These are phyloP conservation scores for Yamadazyma pseudoaaseri DNA, from an alignment of 1,139 yeast species.

Conservation along the genomic window DNA sequence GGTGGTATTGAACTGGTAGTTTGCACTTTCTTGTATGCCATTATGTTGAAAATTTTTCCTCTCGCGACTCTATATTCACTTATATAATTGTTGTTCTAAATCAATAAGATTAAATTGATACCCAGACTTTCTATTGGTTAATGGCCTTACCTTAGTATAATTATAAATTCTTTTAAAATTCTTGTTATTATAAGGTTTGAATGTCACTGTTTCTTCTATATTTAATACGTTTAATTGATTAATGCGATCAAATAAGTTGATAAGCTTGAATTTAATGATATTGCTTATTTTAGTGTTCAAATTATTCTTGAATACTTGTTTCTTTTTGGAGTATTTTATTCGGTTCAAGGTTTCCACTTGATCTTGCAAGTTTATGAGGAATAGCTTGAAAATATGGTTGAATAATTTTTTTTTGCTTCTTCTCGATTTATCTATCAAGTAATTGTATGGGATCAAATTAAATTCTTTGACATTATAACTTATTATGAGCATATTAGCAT, in stretches of 20 bases:
- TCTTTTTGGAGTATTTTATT: slow-evolving; percentile 33
- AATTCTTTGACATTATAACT: slow-evolving; percentile 32
- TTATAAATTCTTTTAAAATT: slow-evolving; percentile 36
- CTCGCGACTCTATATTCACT: not conserved
- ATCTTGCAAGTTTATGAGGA: slow-evolving; percentile 38
- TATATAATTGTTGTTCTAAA: slow-evolving; percentile 7
- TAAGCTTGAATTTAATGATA: slow-evolving; percentile 25
- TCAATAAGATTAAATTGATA: slow-evolving; percentile 7
- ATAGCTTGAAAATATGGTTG: slow-evolving; percentile 37
- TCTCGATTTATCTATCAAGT: slow-evolving; percentile 24
- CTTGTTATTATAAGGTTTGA: slow-evolving; percentile 25
- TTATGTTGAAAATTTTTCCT: slow-evolving; percentile 11
- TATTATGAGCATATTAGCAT: slow-evolving; percentile 19
- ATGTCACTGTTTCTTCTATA: slow-evolving; percentile 26
- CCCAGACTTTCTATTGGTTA: slow-evolving; percentile 4
- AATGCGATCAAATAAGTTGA: slow-evolving; percentile 21
- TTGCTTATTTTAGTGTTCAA: slow-evolving; percentile 26
- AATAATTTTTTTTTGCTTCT: slow-evolving; percentile 26
- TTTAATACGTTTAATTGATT: slow-evolving; percentile 11
- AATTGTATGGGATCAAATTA: slow-evolving; percentile 36
- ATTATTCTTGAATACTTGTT: slow-evolving; percentile 27
- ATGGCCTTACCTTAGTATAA: slow-evolving; percentile 15
- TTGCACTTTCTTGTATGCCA: slow-evolving; percentile 31
- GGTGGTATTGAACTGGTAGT: slow-evolving; percentile 56
- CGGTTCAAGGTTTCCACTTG: slow-evolving; percentile 38